Evolutionary conservation across 176 grass and related monocot genomes (phyloP).

Genomic region (Ensete ventricosum): DNA sequence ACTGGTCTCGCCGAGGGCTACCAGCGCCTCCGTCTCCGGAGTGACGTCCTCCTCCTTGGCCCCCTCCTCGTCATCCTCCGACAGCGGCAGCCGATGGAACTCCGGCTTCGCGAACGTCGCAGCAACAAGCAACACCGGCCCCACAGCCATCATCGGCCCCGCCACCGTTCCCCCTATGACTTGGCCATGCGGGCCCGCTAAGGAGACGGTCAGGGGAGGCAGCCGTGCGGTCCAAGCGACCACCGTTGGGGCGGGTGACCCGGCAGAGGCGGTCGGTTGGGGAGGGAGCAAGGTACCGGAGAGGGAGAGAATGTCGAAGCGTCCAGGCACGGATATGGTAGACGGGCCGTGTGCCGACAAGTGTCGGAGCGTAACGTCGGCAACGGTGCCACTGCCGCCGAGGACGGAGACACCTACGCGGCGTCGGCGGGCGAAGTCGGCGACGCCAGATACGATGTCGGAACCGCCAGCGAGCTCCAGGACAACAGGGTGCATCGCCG

Average conservation of each 20-base stretch:
- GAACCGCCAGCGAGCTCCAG: conserved; percentile 55
- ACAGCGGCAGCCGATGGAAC: conserved; percentile 42
- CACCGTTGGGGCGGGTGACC: not conserved
- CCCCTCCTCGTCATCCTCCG: conserved; percentile 13
- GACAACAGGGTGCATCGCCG: conserved; percentile 59
- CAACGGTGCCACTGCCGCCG: conserved; percentile 48
- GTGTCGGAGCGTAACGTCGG: conserved; percentile 49
- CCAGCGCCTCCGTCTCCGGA: not conserved
- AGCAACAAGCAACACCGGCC: conserved; percentile 49
- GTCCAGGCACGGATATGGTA: conserved; percentile 43
- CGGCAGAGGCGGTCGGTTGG: not conserved
- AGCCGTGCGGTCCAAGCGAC: not conserved
- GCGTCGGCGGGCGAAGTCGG: conserved; percentile 51
- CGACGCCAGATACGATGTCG: conserved; percentile 38
- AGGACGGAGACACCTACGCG: conserved; percentile 58
- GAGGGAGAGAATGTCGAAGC: conserved; percentile 63
- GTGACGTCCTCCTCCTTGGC: not conserved
- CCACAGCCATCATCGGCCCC: conserved; percentile 43
- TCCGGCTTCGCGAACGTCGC: conserved; percentile 53
- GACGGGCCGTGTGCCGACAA: conserved; percentile 13
- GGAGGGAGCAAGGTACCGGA: conserved; percentile 52
- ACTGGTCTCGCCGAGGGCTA: not conserved
- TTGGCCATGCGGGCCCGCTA: conserved; percentile 46
- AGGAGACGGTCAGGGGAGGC: conserved; percentile 44
- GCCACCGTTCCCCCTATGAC: conserved; percentile 80